A percentile compares a stretch with the other conserved stretches of the same genome.
phyloP scores from a whole-genome alignment of 345 rosid species.

The Eucalyptus lansdowneana region DNA sequence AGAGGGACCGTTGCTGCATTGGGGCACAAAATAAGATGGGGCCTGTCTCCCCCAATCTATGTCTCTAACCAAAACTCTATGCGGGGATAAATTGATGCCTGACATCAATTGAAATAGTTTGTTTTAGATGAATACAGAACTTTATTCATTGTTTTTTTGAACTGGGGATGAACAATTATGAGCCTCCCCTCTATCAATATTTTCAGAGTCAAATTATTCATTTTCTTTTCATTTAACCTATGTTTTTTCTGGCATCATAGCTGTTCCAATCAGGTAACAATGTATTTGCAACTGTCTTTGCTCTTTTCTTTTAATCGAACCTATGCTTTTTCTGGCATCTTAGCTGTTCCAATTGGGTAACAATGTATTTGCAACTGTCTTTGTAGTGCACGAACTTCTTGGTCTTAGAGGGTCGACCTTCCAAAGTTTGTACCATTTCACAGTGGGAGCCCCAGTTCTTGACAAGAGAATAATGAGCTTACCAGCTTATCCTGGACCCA shows the following conservation, averaged over 20 bases:
- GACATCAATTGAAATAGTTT: background rate
- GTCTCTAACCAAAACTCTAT: background rate
- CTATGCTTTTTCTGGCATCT: background rate
- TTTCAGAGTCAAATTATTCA: background rate
- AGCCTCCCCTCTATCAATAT: background rate
- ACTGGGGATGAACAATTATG: background rate
- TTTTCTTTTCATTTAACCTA: background rate
- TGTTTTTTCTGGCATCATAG: background rate
- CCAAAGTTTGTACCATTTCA: slow-evolving; percentile 85
- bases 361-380: background rate
- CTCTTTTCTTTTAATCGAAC: background rate
- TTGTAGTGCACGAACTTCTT: slow-evolving; percentile 62
- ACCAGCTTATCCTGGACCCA: slow-evolving; percentile 87
- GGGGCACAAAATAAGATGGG: background rate
- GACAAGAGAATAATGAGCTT: slow-evolving; percentile 87
- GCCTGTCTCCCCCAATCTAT: background rate
- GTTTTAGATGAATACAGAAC: background rate
- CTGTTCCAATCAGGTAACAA: background rate
- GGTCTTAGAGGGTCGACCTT: slow-evolving; percentile 51
- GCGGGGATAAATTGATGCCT: background rate
- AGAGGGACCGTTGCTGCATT: background rate
- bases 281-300: background rate
- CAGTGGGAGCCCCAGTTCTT: slow-evolving; percentile 65
- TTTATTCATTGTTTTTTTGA: background rate
- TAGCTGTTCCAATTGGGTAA: background rate